These are phyloP conservation scores for Hyparrhenia diplandra DNA, from an alignment of 176 grass and related monocot genomes.

Conservation along the genomic window DNA sequence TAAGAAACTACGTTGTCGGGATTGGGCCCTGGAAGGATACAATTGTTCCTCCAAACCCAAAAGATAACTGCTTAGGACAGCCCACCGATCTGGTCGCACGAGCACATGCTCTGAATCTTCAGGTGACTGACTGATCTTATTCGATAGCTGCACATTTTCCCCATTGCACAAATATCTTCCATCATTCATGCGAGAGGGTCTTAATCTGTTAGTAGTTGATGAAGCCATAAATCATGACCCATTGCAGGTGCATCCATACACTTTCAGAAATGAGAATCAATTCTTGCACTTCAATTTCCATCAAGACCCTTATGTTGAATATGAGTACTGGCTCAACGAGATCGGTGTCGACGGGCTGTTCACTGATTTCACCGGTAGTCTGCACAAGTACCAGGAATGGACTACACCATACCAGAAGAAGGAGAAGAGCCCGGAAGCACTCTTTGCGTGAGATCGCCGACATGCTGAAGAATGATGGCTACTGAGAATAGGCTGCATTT, in stretches of 20 bases:
- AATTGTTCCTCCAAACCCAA: slow-evolving; percentile 47
- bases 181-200: no score
- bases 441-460: slow-evolving; percentile 46
- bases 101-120: slow-evolving; percentile 72
- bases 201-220: neutral
- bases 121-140: slow-evolving; percentile 48
- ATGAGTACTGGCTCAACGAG: slow-evolving; percentile 58
- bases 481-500: neutral
- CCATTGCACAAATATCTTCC: neutral
- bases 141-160: neutral
- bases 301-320: slow-evolving; percentile 75
- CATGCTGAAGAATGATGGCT: slow-evolving; percentile 44
- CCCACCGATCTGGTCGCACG: slow-evolving; percentile 63
- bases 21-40: slow-evolving; percentile 92
- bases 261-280: slow-evolving; percentile 55
- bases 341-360: slow-evolving; percentile 61
- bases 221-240: neutral
- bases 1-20: slow-evolving; percentile 64
- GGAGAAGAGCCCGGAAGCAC: slow-evolving; percentile 25
- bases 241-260: slow-evolving; percentile 70
- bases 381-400: slow-evolving; percentile 65
- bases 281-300: slow-evolving; percentile 69
- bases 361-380: slow-evolving; percentile 68
- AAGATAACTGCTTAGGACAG: slow-evolving; percentile 38
- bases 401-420: slow-evolving; percentile 39